These are phyloP conservation scores for Solanum acaule DNA, from an alignment of 257 asterid species.

Conservation along the genomic window DNA sequence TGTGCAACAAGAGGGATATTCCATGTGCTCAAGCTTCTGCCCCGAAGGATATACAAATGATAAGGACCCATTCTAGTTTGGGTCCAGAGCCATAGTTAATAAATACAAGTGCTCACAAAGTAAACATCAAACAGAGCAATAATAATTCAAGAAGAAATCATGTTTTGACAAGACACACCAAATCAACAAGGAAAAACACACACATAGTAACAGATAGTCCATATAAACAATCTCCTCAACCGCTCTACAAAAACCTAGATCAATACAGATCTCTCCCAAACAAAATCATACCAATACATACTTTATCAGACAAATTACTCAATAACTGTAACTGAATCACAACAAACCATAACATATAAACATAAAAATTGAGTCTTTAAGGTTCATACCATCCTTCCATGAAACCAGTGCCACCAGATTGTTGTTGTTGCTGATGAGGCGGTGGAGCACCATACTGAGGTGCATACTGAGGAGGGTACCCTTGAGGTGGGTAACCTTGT, in stretches of 20 bases:
- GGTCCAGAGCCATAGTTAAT: not conserved
- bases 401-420: conserved; percentile 24
- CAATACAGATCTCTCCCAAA: not conserved
- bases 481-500: conserved; percentile 24
- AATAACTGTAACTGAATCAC: not conserved
- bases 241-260: not conserved
- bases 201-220: not conserved
- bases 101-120: not conserved
- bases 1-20: not conserved
- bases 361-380: not conserved
- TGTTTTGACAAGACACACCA: not conserved
- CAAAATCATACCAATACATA: not conserved
- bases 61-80: not conserved
- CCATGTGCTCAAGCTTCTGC: not conserved
- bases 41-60: not conserved
- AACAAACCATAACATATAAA: not conserved
- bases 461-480: conserved; percentile 49
- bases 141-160: not conserved
- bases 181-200: not conserved
- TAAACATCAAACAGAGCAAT: not conserved
- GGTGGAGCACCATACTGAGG: conserved; percentile 38
- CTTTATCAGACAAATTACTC: not conserved
- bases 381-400: conserved; percentile 56
- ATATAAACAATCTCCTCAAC: not conserved
- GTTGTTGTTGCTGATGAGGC: conserved; percentile 41